Evolutionary conservation across 2,329 filamentous ascomycete genomes (phyloP).

Genomic region (Falciphora oryzae): DNA sequence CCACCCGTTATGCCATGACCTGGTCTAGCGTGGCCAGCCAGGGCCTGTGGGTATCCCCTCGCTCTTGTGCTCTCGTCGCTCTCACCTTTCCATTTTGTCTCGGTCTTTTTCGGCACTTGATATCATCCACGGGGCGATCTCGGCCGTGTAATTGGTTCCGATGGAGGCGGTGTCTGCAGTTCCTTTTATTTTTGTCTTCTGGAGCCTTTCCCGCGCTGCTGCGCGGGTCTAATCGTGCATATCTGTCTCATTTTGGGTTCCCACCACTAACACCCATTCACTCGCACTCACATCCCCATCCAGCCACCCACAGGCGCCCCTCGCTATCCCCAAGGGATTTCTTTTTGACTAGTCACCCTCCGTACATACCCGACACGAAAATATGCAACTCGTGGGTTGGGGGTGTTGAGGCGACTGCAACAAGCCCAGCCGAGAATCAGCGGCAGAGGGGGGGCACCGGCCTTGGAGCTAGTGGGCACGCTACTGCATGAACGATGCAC

Average conservation of each 20-base stretch:
- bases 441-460: not conserved
- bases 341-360: not conserved
- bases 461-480: not conserved
- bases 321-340: not conserved
- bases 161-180: not conserved
- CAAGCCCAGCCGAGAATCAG: not conserved
- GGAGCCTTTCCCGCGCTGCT: not conserved
- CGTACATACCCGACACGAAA: not conserved
- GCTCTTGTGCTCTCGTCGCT: not conserved
- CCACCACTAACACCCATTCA: not conserved
- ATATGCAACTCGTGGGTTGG: slow-evolving; percentile 9
- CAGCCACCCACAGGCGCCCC: slow-evolving; percentile 1
- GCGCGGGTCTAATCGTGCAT: slow-evolving; percentile 1
- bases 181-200: not conserved
- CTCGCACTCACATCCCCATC: not conserved
- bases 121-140: not conserved
- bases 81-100: not conserved
- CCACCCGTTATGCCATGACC: not conserved
- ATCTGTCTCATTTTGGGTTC: not conserved
- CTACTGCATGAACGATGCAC: slow-evolving; percentile 9
- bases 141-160: not conserved
- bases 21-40: not conserved
- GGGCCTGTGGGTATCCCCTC: not conserved
- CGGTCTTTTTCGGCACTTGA: not conserved
- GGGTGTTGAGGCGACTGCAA: slow-evolving; percentile 4